phyloP scores from a whole-genome alignment of 768 basidiomycete genomes.

The Leccinum olivaceopallidum region DNA sequence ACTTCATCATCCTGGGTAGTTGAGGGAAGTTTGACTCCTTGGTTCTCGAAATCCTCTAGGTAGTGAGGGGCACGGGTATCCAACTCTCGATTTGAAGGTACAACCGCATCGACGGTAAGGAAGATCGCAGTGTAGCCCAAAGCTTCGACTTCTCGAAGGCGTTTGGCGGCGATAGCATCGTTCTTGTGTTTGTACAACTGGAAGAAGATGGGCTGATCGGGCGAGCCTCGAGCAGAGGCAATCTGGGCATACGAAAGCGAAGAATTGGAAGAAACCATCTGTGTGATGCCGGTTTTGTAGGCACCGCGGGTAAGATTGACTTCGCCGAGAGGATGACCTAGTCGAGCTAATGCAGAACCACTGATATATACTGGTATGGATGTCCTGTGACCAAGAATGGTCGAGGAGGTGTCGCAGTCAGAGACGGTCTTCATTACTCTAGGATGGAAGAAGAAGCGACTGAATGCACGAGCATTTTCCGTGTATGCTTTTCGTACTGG shows the following conservation, averaged over 20 bases:
- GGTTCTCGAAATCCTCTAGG: conserved; percentile 54
- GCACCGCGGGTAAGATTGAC: conserved; percentile 76
- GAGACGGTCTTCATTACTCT: conserved; percentile 74
- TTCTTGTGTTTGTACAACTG: conserved; percentile 85
- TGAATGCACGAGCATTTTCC: conserved; percentile 81
- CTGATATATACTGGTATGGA: conserved; percentile 82
- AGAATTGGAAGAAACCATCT: conserved; percentile 83
- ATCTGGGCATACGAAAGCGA: conserved; percentile 68
- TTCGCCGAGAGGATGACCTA: conserved; percentile 92
- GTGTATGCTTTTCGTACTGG: conserved; percentile 43
- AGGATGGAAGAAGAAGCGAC: conserved; percentile 84
- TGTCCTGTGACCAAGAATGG: conserved; percentile 68
- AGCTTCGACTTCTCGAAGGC: conserved; percentile 67
- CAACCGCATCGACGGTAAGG: conserved; percentile 89
- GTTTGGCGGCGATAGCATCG: conserved; percentile 61
- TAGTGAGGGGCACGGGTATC: conserved; percentile 65
- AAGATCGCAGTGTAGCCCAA: conserved; percentile 88
- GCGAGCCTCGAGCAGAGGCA: conserved; percentile 50
- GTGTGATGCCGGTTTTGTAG: conserved; percentile 66
- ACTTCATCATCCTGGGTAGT: conserved; percentile 33
- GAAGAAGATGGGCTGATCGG: conserved; percentile 70
- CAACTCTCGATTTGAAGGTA: conserved; percentile 76
- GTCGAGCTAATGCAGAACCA: conserved; percentile 79
- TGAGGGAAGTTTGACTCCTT: conserved; percentile 27
- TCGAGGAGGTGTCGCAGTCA: conserved; percentile 66